phyloP scores from a whole-genome alignment of 2,329 filamentous ascomycete genomes.

The Leptodontidium sp. region DNA sequence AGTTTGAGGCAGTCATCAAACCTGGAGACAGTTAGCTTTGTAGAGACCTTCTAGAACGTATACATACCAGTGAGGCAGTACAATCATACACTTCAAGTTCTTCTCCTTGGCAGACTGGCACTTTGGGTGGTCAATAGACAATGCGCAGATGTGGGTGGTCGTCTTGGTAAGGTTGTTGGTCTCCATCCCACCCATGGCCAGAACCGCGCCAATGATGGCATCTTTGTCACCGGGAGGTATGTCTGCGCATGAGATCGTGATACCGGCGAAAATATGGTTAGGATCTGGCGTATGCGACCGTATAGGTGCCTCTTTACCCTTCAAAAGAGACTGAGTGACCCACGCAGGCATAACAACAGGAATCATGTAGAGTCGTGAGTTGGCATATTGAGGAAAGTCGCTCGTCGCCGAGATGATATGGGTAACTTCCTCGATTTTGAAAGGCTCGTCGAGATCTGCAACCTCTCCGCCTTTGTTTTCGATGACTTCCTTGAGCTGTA shows the following conservation, averaged over 20 bases:
- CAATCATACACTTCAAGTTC: slow-evolving; percentile 77
- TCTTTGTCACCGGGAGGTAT: slow-evolving; percentile 89
- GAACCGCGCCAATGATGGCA: slow-evolving; percentile 86
- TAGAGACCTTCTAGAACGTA: not conserved
- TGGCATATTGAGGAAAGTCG: slow-evolving; percentile 88
- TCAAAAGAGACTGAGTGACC: slow-evolving; percentile 75
- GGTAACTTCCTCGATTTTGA: slow-evolving; percentile 57
- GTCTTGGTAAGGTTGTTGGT: slow-evolving; percentile 73
- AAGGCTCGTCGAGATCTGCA: slow-evolving; percentile 48
- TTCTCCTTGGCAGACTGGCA: slow-evolving; percentile 69
- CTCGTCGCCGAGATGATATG: slow-evolving; percentile 80
- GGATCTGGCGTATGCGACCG: slow-evolving; percentile 92
- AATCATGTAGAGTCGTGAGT: slow-evolving; percentile 78
- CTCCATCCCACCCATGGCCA: slow-evolving; percentile 89
- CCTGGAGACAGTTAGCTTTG: slow-evolving; percentile 58
- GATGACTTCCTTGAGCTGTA: slow-evolving; percentile 40
- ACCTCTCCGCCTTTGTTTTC: slow-evolving; percentile 49
- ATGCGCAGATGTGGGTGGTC: slow-evolving; percentile 89
- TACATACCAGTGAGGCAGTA: slow-evolving; percentile 86
- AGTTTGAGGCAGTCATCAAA: slow-evolving; percentile 97
- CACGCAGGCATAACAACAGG: slow-evolving; percentile 85
- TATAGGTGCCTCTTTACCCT: slow-evolving; percentile 76
- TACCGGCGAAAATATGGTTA: slow-evolving; percentile 85
- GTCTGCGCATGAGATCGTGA: slow-evolving; percentile 83
- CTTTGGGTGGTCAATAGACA: slow-evolving; percentile 78